Conservation (phyloP, 2,329 filamentous ascomycete genomes). For the Fusarium humuli region DNA sequence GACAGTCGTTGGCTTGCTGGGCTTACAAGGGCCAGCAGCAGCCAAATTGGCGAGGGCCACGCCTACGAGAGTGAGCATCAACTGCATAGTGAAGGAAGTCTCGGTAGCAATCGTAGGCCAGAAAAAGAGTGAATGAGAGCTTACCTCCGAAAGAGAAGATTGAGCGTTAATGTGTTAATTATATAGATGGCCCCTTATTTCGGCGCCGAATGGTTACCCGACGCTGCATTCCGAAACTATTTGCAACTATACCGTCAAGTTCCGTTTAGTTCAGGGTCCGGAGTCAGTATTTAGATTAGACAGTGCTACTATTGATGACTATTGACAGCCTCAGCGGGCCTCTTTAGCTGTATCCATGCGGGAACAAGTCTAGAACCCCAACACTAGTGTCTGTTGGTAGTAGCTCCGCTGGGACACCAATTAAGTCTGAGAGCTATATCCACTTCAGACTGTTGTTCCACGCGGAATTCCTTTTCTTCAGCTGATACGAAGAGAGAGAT, state of each 20-base stretch:
- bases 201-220: background rate
- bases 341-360: background rate
- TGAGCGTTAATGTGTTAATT: background rate
- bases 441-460: background rate
- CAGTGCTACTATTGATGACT: background rate
- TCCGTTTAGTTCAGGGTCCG: background rate
- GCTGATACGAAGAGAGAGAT: background rate
- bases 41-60: conserved; percentile 1
- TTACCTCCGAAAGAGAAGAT: background rate
- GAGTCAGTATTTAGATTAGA: background rate
- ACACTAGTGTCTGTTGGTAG: background rate
- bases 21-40: conserved; percentile 1
- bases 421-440: background rate
- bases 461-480: background rate
- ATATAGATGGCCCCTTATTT: background rate
- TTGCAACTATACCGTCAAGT: background rate
- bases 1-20: background rate
- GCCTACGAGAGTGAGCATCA: conserved; percentile 3
- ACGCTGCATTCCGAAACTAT: background rate
- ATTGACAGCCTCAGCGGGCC: background rate
- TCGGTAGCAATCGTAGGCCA: background rate
- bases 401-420: background rate
- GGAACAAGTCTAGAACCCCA: background rate
- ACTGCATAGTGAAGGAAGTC: background rate
- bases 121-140: background rate